Evolutionary conservation across 73 alveolate species (phyloP), one percentile per base, ranked within the genome.

Genomic region (Stentor coeruleus): DNA sequence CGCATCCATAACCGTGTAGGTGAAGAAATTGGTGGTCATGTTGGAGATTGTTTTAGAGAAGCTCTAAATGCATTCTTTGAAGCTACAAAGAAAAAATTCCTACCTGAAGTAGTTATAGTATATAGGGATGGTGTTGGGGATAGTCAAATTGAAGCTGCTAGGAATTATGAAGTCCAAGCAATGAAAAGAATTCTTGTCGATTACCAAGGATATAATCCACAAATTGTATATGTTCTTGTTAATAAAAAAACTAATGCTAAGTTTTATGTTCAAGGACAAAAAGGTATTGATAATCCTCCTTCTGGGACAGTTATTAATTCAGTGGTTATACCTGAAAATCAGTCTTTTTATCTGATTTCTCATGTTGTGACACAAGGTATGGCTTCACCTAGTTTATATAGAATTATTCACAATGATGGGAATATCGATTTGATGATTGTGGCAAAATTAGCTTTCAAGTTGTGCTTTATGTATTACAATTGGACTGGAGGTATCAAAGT

Each of bases 331-430:
- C 38, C 81, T 66, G 59, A 28, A 1, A 20, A 20, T 0, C 14
- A 66, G 30, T 28, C 38, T 36, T 66, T 66, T 36, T 66, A 33
- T 36, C 81, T 66, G n/a, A 66, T 66, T 30, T 36, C 81, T 33
- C 49, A 66, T 33, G 38, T n/a, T 30, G 81, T 66, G 26, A 66
- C 90, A 76, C 81, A 90, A 88, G 99, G 99, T n/a, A 87, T 95
- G 49, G 97, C 97, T 3, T 79, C 97, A 6, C 99, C 99, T 20
- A 96, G 96, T 74, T 97, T 94, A 81, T 96, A 93, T 87, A 81
- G 93, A 66, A 93, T 95, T 58, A 37, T 96, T 55, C 80, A 86
- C 57, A 93, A 94, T 83, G 83, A 81, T 33, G n/a, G n/a, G n/a
- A n/a, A n/a, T n/a, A n/a, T n/a, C n/a, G 89, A 96, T 31, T 89